Percentiles rank a stretch among this genome's conserved stretches.
Evolutionary conservation across 169 alveolate species (phyloP).

Genomic region (Plasmodium gallinaceum): DNA sequence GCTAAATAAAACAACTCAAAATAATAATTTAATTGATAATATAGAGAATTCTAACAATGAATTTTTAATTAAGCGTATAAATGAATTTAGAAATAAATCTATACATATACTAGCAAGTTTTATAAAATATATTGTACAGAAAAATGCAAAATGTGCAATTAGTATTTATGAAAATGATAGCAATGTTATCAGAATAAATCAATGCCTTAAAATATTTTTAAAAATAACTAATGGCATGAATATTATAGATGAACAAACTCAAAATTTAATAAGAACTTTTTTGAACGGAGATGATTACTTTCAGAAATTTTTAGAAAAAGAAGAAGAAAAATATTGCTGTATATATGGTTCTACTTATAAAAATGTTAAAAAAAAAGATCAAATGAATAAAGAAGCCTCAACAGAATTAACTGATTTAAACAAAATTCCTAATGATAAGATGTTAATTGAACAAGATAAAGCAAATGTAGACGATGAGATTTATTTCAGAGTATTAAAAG

Average conservation of each 20-base stretch:
- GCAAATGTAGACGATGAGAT: constrained; percentile 51
- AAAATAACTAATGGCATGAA: not conserved
- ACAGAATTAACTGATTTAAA: not conserved
- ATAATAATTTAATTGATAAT: not conserved
- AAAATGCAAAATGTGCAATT: constrained; percentile 7
- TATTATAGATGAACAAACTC: constrained; percentile 7
- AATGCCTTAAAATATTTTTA: constrained; percentile 55
- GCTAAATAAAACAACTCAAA: too few species aligned
- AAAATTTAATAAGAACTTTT: constrained; percentile 33
- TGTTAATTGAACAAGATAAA: constrained; percentile 2
- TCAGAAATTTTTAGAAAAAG: constrained; percentile 42
- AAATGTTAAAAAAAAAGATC: not conserved
- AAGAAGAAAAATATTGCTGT: constrained; percentile 66
- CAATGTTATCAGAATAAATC: constrained; percentile 59
- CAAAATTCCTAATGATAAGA: not conserved
- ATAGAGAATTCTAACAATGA: not conserved
- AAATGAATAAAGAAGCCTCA: not conserved
- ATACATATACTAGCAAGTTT: constrained; percentile 53
- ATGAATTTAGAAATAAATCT: constrained; percentile 40
- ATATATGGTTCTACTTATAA: constrained; percentile 32
- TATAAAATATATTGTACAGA: constrained; percentile 24
- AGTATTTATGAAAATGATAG: constrained; percentile 58
- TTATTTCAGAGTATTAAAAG: constrained; percentile 53
- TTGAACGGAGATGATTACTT: constrained; percentile 57
- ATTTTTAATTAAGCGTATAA: not conserved